Conservation (phyloP, 2,329 filamentous ascomycete species). For the Calonectria pteridis region DNA sequence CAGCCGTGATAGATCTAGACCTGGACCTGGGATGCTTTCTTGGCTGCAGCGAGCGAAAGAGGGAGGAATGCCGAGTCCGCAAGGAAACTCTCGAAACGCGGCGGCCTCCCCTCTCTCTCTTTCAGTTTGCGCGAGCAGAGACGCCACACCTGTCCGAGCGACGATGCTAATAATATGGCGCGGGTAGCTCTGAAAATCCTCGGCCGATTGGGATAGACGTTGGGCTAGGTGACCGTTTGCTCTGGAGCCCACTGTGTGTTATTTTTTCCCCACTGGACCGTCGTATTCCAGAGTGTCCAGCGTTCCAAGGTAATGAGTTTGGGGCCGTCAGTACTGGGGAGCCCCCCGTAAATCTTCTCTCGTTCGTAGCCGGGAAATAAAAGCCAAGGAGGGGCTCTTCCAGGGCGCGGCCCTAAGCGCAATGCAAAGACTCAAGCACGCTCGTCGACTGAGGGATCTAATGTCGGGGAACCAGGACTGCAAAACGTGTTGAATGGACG, state of each 20-base stretch:
- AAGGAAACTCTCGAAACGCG: slow-evolving; percentile 4
- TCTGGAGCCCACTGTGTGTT: not conserved
- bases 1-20: slow-evolving; percentile 7
- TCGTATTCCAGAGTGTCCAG: not conserved
- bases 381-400: not conserved
- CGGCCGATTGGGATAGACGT: not conserved
- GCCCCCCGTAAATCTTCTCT: not conserved
- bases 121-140: not conserved
- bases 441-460: not conserved
- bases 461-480: slow-evolving; percentile 4
- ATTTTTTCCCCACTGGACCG: not conserved
- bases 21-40: not conserved
- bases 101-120: not conserved
- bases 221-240: not conserved
- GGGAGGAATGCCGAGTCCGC: not conserved
- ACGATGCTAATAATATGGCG: not conserved
- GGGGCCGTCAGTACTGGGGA: not conserved
- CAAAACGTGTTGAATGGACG: slow-evolving; percentile 1
- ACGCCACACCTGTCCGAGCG: not conserved
- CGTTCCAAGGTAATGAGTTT: not conserved
- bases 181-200: not conserved
- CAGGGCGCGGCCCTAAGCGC: not conserved
- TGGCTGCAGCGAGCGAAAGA: not conserved
- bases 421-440: slow-evolving; percentile 1
- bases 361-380: not conserved